Evolutionary conservation across 2,329 filamentous ascomycete species (phyloP).

Genomic region (Didymellaceae sp.): DNA sequence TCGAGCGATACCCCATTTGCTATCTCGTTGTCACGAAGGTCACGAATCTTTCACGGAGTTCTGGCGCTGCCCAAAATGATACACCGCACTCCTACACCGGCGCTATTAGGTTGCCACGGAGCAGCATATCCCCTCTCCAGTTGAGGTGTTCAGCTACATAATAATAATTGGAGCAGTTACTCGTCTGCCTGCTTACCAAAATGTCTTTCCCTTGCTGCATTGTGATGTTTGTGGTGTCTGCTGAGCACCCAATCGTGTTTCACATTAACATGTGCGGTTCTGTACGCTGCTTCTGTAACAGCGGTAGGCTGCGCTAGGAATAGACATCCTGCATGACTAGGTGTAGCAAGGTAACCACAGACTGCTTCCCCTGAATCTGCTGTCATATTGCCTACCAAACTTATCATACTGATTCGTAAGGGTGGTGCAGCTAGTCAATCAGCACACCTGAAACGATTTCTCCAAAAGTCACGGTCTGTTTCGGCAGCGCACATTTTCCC

Average conservation of each 20-base stretch:
- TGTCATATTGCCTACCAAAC: no score
- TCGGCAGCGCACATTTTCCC: background rate
- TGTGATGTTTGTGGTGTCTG: background rate
- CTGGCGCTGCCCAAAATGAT: conserved; percentile 12
- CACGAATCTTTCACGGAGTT: conserved; percentile 12
- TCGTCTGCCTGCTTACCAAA: background rate
- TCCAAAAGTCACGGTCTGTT: no score
- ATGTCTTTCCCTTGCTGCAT: background rate
- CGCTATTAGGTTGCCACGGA: conserved; percentile 22
- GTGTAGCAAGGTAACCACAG: no score
- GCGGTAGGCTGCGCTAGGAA: no score
- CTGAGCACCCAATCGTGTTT: no score
- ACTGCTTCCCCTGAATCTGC: no score
- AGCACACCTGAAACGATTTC: no score
- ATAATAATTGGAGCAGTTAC: conserved; percentile 23
- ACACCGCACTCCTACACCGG: conserved; percentile 15
- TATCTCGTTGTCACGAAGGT: conserved; percentile 10
- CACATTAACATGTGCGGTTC: no score
- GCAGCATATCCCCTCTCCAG: conserved; percentile 17
- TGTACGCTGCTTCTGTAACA: no score
- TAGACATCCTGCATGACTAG: no score
- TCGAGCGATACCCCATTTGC: conserved; percentile 7
- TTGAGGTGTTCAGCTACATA: conserved; percentile 22
- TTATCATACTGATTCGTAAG: no score
- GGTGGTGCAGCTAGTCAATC: no score